Conservation (phyloP, 129 eudicot genomes). For the Ambrosia trifida region DNA sequence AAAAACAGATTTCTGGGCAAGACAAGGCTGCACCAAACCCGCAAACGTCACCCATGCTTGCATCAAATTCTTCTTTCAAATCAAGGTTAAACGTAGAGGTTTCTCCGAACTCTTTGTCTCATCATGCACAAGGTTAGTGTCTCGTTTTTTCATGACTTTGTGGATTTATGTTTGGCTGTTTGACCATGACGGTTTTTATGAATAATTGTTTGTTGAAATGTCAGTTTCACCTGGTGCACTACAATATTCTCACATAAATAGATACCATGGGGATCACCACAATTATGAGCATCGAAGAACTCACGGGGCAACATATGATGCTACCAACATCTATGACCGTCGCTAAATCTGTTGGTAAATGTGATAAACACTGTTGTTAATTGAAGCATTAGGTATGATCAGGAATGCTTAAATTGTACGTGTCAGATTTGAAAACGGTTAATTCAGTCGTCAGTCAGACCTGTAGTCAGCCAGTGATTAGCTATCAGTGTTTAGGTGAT, state of each 20-base stretch:
- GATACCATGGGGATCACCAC: constrained; percentile 59
- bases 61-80: constrained; percentile 44
- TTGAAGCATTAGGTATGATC: constrained; percentile 15
- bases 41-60: constrained; percentile 25
- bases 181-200: neutral
- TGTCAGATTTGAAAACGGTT: neutral
- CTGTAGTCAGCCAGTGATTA: neutral
- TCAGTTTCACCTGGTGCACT: constrained; percentile 47
- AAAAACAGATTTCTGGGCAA: constrained; percentile 85
- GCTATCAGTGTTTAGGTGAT: neutral
- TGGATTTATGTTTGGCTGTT: neutral
- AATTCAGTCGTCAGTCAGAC: neutral
- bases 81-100: constrained; percentile 51
- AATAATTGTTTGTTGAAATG: constrained; percentile 37
- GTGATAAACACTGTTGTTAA: constrained; percentile 20
- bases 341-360: constrained; percentile 8
- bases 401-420: constrained; percentile 2
- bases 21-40: constrained; percentile 63
- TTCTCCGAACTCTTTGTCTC: constrained; percentile 42
- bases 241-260: constrained; percentile 45
- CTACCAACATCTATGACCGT: constrained; percentile 31
- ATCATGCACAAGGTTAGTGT: constrained; percentile 50
- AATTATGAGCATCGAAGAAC: constrained; percentile 60
- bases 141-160: constrained; percentile 19
- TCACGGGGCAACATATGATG: constrained; percentile 58